Percentiles rank a stretch among this genome's conserved stretches.
Conservation (phyloP, 2,329 filamentous ascomycete species). For the Leptographium lundbergii region DNA sequence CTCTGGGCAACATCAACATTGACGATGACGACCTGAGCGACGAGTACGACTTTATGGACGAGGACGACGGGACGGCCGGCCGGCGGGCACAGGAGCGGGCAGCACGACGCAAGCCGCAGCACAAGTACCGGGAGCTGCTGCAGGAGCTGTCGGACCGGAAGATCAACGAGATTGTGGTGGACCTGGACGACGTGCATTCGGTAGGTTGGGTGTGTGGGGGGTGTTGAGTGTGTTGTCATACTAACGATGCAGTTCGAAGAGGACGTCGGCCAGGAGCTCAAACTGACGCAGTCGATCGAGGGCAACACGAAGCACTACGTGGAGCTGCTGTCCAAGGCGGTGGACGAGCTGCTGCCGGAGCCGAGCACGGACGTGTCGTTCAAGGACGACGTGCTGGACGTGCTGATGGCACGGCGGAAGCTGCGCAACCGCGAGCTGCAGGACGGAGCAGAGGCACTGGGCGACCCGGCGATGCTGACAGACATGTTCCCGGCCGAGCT, state of each 20-base stretch:
- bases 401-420: conserved; percentile 86
- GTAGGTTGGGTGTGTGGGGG: conserved; percentile 33
- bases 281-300: conserved; percentile 74
- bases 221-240: neutral
- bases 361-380: conserved; percentile 74
- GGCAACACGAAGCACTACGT: conserved; percentile 91
- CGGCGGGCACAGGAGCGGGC: conserved; percentile 36
- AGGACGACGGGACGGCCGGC: conserved; percentile 49
- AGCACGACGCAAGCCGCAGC: conserved; percentile 44
- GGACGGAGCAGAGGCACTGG: conserved; percentile 50
- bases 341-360: conserved; percentile 75
- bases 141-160: conserved; percentile 77
- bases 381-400: conserved; percentile 94
- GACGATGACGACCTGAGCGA: conserved; percentile 79
- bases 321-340: conserved; percentile 76
- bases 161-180: conserved; percentile 66
- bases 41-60: conserved; percentile 88
- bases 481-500: conserved; percentile 85
- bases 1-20: conserved; percentile 73
- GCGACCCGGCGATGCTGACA: conserved; percentile 52
- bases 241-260: conserved; percentile 54
- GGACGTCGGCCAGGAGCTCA: conserved; percentile 49
- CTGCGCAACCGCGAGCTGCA: conserved; percentile 70
- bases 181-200: conserved; percentile 73
- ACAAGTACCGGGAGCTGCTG: conserved; percentile 81